Base-by-base conservation (phyloP, 2,329 filamentous ascomycete species). In the Curvularia spicifera region DNA sequence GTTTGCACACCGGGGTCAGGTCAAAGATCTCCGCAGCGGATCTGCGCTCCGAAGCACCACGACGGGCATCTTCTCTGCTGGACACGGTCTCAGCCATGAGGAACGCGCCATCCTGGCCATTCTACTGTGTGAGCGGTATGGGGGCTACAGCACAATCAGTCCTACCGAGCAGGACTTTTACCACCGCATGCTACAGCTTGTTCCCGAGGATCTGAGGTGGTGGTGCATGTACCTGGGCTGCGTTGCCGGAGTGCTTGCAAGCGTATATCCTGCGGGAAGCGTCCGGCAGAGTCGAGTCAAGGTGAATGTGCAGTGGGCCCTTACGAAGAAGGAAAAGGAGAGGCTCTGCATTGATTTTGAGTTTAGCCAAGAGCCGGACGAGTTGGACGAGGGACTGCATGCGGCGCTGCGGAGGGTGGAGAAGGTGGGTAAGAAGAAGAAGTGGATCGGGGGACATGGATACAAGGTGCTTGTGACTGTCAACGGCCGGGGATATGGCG, bases 11-110 rank as follows among this genome's bases (percentile, higher is more conserved):
- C 74, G 75, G 43, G 76, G 73, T 39, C 75, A 78, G 51, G 75
- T 78, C 2, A 82, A 81, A 57, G 80, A 82, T 46, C 66, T 81
- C 18, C 68, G 69, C 8, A 85, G 90, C 0, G 85, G 89, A 3
- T 85, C 86, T 50, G 89, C 89, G 7, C 78, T 97, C n/a, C 87
- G 93, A 67, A 82, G 86, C 60, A 89, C 90, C 1, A 86, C 91
- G 5, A 86, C 85, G 0, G 87, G 91, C 0, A 79, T 89, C 35
- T 82, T 93, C 48, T 84, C 87, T 1, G 83, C 85, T 13, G 83
- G 85, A 1, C 91, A 94, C 39, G 91, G 91, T 0, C 78, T 96
- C 26, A 88, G 87, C 1, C 93, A 97, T 71, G 76, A 87, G 44
- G 83, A 87, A 50, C 85, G 92, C 12, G 89, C 90, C 0, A 76